These are phyloP conservation scores for Fragaria vesca DNA, from an alignment of 306 rosid species.

Conservation along the genomic window DNA sequence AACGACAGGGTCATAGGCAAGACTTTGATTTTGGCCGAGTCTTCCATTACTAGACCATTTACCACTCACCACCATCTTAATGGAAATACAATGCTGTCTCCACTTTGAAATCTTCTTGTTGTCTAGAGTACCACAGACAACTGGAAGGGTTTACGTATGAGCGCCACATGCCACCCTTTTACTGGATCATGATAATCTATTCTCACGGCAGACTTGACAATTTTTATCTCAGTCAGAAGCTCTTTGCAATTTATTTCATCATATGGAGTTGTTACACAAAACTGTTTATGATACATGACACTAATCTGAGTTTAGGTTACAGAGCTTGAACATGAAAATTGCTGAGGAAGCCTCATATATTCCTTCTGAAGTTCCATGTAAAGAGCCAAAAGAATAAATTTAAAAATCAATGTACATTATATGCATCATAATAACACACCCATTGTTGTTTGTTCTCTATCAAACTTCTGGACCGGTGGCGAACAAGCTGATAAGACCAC, in stretches of 20 bases:
- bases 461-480: constrained; percentile 86
- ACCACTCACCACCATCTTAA: neutral
- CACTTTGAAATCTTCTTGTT: neutral
- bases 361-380: neutral
- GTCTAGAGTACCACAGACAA: neutral
- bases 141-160: neutral
- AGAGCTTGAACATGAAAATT: constrained; percentile 7
- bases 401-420: neutral
- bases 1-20: constrained; percentile 1
- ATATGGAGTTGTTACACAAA: neutral
- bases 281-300: neutral
- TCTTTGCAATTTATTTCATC: neutral
- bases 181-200: neutral
- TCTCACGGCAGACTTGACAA: neutral
- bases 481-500: constrained; percentile 78
- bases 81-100: neutral
- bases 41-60: constrained; percentile 1
- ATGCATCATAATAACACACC: neutral
- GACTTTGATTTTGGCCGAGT: neutral
- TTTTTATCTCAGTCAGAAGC: neutral
- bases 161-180: neutral
- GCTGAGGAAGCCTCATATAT: neutral
- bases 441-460: constrained; percentile 9
- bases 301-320: neutral
- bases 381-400: neutral